Evolutionary conservation across 441 rosid genomes (phyloP).

Genomic region (Syzygium malaccense): DNA sequence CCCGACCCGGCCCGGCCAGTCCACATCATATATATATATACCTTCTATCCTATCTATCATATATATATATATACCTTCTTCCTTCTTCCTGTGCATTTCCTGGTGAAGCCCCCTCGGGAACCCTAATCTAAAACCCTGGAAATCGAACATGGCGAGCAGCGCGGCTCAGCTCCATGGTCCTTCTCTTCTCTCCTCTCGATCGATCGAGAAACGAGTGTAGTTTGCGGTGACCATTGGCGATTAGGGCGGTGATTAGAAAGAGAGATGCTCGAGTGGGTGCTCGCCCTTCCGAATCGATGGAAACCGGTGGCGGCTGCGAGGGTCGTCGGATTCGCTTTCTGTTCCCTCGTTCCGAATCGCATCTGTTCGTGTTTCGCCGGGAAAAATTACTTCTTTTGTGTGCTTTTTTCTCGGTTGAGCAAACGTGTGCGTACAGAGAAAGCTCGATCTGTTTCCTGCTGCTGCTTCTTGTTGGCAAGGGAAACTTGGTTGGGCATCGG

Average conservation of each 20-base stretch:
- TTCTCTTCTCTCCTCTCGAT: not conserved
- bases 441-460: conserved; percentile 5
- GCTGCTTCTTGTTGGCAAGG: not conserved
- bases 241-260: conserved; percentile 42
- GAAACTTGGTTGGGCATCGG: conserved; percentile 30
- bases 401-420: conserved; percentile 10
- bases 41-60: too few species aligned
- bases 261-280: conserved; percentile 53
- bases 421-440: conserved; percentile 36
- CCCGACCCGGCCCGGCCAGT: not conserved
- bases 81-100: too few species aligned
- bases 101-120: too few species aligned
- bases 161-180: not conserved
- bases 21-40: too few species aligned
- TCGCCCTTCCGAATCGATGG: not conserved
- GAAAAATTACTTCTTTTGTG: conserved; percentile 5
- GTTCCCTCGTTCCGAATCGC: not conserved
- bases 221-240: not conserved
- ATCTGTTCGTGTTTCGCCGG: conserved; percentile 9
- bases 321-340: too few species aligned
- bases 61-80: too few species aligned
- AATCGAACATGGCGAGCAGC: not conserved
- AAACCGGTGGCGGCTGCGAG: not conserved
- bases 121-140: not conserved
- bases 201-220: not conserved